Base-by-base conservation (phyloP, 768 basidiomycete genomes). In the Serendipita sp. region DNA sequence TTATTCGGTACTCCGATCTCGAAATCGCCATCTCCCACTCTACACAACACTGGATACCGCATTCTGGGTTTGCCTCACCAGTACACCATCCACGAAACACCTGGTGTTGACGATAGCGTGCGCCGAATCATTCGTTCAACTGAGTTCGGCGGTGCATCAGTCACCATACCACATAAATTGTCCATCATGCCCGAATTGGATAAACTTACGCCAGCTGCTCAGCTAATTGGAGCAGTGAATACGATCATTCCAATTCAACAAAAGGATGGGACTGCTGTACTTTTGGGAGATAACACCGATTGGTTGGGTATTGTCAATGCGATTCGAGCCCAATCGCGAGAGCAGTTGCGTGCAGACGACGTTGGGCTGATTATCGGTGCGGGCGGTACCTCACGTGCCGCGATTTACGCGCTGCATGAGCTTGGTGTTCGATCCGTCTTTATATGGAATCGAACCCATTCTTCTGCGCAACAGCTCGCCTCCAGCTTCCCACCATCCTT, bases 141-240 rank as follows among this genome's bases (percentile, higher is more conserved):
- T 1, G 81, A 84, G 50, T 98, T 98, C 70, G 95, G 96, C 5
- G 96, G 96, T 0, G 96, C 93, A 16, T 91, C 89, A 3, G 92
- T 98, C 28, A 99, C 96, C 20, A 97, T 98, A 66, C 96, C 96
- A 1, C 85, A 86, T 78, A 99, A 99, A 74, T 76, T 95, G 42
- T 88, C 90, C 64, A 78, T 98, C 66, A 90, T 98, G 53, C 82
- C 87, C 1, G 75, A 88, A 3, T 80, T 99, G 60, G 88, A 94
- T 69, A 74, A 75, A 61, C 73, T 97, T 43, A 88, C 93, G 0
- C 81, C 83, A 0, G 84, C 91, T 22, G 96, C 93, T 0, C 75
- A 82, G 67, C 76, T 81, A 2, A 93, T 99, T 64, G 96, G 96
- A 0, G 96, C 96, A 0, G 90, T 98, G 66, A 98, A 99, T 72